Evolutionary conservation across 2,329 filamentous ascomycete species (phyloP), one percentile per base, ranked within the genome.

Genomic region (Venturiaceae sp.): DNA sequence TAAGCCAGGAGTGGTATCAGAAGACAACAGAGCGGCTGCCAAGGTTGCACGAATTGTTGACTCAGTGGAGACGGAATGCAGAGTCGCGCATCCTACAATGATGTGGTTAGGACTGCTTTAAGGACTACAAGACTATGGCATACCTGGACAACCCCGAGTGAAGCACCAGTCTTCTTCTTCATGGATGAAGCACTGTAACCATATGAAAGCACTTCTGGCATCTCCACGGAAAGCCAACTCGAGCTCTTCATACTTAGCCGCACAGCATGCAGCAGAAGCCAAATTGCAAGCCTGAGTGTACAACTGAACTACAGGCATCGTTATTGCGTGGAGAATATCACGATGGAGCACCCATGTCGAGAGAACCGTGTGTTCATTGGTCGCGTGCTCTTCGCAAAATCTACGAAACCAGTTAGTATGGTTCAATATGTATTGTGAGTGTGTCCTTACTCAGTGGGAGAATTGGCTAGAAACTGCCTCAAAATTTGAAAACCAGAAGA

Each of bases 91-190:
- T 5, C 74, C 76, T 67, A 58, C n/a, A n/a, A 21, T 28, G 47
- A 5, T 1, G 13, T 30, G 14, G 23, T 56, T 56, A 56, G 32
- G 26, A 14, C 8, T 11, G 5, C 23, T n/a, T 47, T n/a, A n/a
- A n/a, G n/a, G n/a, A n/a, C n/a, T n/a, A n/a, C n/a, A n/a, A n/a
- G n/a, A n/a, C n/a, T n/a, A n/a, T n/a, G n/a, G n/a, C 30, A 11
- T 66, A 70, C 68, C 67, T 33, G 81, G 80, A 66, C 82, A 84
- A 28, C 80, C 80, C 28, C 74, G 69, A 1, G 79, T 81, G 59
- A 76, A 70, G 64, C 79, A 82, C 80, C 80, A 84, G 61, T 83
- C 78, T 60, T 78, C 76, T 62, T 81, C 80, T 55, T 82, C 80
- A 11, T 71, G 72, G 23, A 84, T 67, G 60, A 83, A 82, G 67